These are phyloP conservation scores for Cladorrhinum sp. DNA, from an alignment of 2,329 filamentous ascomycete genomes.

Conservation along the genomic window DNA sequence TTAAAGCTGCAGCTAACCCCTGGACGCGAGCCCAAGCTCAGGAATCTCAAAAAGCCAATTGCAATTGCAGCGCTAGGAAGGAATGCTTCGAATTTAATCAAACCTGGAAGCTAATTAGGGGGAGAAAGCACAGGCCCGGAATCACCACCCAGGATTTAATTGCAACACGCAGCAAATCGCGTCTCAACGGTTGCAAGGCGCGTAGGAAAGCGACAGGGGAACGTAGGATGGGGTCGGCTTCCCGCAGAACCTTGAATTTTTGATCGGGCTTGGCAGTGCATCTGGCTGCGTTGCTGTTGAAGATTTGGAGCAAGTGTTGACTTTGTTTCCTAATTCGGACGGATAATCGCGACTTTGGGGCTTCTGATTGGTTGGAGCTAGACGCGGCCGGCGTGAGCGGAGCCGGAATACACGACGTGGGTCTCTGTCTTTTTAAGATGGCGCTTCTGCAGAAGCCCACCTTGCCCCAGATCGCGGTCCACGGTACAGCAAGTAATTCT, in stretches of 20 bases:
- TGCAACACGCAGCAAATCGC: neutral
- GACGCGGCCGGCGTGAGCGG: constrained; percentile 17
- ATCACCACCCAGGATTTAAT: neutral
- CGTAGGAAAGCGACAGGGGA: constrained; percentile 5
- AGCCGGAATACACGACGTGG: constrained; percentile 16
- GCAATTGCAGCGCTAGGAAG: neutral
- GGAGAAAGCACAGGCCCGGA: constrained; percentile 6
- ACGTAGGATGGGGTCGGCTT: neutral
- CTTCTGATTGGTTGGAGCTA: constrained; percentile 17
- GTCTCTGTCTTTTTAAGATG: constrained; percentile 10
- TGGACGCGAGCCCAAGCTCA: neutral
- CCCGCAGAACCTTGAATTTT: constrained; percentile 5
- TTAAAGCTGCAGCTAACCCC: neutral
- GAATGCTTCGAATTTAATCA: neutral
- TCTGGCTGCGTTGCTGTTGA: constrained; percentile 4
- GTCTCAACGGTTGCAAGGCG: constrained; percentile 5
- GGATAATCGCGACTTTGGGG: constrained; percentile 8
- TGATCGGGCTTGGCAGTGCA: constrained; percentile 13
- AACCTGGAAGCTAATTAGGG: neutral
- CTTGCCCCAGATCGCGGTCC: constrained; percentile 8
- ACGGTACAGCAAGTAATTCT: neutral
- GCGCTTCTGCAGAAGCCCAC: neutral
- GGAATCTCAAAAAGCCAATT: neutral
- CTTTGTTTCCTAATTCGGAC: constrained; percentile 21
- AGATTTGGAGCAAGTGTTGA: constrained; percentile 14